Evolutionary conservation across 2,329 filamentous ascomycete genomes (phyloP).

Genomic region (Neonectria magnoliae): DNA sequence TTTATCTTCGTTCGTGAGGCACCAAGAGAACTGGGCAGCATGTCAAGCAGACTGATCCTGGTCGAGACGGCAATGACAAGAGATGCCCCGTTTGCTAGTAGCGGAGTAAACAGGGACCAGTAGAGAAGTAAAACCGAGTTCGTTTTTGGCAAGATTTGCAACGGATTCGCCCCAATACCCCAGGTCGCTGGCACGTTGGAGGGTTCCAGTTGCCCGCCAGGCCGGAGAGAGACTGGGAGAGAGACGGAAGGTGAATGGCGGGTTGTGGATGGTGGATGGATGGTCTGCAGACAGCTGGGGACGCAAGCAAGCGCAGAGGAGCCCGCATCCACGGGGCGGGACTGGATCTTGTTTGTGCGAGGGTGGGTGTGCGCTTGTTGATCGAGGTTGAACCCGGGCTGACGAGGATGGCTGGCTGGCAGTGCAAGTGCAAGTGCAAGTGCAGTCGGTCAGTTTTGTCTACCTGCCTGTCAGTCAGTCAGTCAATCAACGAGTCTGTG

Average conservation of each 20-base stretch:
- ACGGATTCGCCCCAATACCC: slow-evolving; percentile 40
- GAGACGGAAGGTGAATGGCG: slow-evolving; percentile 15
- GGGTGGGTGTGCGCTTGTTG: slow-evolving; percentile 34
- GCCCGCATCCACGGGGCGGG: slow-evolving; percentile 31
- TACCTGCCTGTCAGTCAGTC: too few relatives aligned
- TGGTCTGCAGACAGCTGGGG: slow-evolving; percentile 30
- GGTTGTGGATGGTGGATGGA: slow-evolving; percentile 19
- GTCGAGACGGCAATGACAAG: slow-evolving; percentile 37
- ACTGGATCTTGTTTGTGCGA: slow-evolving; percentile 36
- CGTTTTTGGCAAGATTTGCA: slow-evolving; percentile 45
- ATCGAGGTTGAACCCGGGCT: slow-evolving; percentile 27
- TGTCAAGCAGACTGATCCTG: slow-evolving; percentile 42
- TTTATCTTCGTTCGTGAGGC: slow-evolving; percentile 46
- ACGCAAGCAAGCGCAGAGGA: slow-evolving; percentile 41
- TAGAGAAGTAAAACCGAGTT: slow-evolving; percentile 39
- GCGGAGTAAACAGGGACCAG: slow-evolving; percentile 44
- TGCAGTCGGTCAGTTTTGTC: too few relatives aligned
- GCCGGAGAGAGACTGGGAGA: slow-evolving; percentile 20
- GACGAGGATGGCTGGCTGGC: slow-evolving; percentile 22
- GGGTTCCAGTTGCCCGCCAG: slow-evolving; percentile 32
- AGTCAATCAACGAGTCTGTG: too few relatives aligned
- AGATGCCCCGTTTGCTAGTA: slow-evolving; percentile 43
- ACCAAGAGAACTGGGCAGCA: slow-evolving; percentile 41
- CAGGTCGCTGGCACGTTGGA: slow-evolving; percentile 32
- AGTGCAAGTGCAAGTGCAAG: not conserved